These are phyloP conservation scores for Helicostylum pulchrum DNA, from an alignment of 192 early-diverging fungal species.

Conservation along the genomic window DNA sequence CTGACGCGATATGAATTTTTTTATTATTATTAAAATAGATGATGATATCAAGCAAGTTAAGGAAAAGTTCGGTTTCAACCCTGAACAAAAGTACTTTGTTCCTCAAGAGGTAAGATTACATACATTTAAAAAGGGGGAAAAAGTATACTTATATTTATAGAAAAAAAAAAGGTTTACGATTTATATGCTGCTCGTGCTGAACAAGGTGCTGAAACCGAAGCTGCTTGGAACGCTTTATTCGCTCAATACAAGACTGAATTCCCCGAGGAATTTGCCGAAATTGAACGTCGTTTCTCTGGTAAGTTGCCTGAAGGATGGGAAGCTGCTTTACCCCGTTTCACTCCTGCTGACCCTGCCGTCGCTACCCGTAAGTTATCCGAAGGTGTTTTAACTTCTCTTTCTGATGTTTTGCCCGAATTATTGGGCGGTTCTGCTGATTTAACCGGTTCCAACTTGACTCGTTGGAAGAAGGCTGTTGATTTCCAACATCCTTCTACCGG, in stretches of 20 bases:
- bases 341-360: constrained; percentile 72
- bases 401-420: constrained; percentile 78
- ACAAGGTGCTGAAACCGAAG: constrained; percentile 59
- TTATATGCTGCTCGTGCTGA: constrained; percentile 50
- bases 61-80: constrained; percentile 79
- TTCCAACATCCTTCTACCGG: constrained; percentile 74
- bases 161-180: constrained; percentile 45
- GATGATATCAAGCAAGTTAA: constrained; percentile 81
- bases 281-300: constrained; percentile 71
- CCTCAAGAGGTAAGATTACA: constrained; percentile 40
- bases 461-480: constrained; percentile 94
- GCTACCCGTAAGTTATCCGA: constrained; percentile 92
- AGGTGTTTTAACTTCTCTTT: constrained; percentile 76
- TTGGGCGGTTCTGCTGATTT: constrained; percentile 95
- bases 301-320: constrained; percentile 74
- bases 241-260: constrained; percentile 61
- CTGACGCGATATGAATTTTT: no score
- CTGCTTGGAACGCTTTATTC: constrained; percentile 73
- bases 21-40: constrained; percentile 24
- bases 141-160: not conserved
- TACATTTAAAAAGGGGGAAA: not conserved
- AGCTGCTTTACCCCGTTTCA: constrained; percentile 72
- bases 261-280: constrained; percentile 66
- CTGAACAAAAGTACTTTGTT: constrained; percentile 71
- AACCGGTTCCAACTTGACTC: constrained; percentile 93